These are phyloP conservation scores for Stachybotrys chartarum DNA, from an alignment of 2,329 filamentous ascomycete genomes.

Conservation along the genomic window DNA sequence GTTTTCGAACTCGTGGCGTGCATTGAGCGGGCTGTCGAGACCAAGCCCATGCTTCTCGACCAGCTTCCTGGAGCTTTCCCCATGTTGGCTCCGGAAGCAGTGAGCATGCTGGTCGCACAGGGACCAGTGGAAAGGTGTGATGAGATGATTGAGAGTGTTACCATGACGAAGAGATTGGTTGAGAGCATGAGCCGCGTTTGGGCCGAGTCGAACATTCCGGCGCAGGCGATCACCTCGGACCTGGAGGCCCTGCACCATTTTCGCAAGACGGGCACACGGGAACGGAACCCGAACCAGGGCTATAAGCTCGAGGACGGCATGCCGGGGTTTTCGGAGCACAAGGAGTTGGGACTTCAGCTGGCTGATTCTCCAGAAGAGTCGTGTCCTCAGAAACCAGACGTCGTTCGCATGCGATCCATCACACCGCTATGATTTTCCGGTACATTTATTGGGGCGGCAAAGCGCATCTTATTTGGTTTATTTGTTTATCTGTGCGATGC, in stretches of 20 bases:
- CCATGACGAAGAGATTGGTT: slow-evolving; percentile 44
- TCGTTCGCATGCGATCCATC: not conserved
- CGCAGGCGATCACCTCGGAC: not conserved
- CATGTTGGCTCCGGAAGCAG: slow-evolving; percentile 54
- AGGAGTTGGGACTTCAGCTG: not conserved
- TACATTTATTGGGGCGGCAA: not conserved
- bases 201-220: slow-evolving; percentile 33
- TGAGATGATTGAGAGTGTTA: slow-evolving; percentile 45
- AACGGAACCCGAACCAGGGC: not conserved
- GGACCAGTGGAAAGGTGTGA: slow-evolving; percentile 44
- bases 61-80: slow-evolving; percentile 55
- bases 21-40: slow-evolving; percentile 28
- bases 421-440: not conserved
- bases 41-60: slow-evolving; percentile 19
- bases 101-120: slow-evolving; percentile 59
- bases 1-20: slow-evolving; percentile 40
- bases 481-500: not conserved
- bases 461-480: not conserved
- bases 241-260: not conserved
- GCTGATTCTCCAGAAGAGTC: not conserved
- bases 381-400: not conserved
- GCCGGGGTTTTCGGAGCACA: not conserved
- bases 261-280: not conserved
- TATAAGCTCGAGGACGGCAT: not conserved
- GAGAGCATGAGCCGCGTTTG: slow-evolving; percentile 51